A percentile compares a stretch with the other conserved stretches of the same genome.
Conservation (phyloP, 495 filamentous ascomycete species). For the Terfezia boudieri region DNA sequence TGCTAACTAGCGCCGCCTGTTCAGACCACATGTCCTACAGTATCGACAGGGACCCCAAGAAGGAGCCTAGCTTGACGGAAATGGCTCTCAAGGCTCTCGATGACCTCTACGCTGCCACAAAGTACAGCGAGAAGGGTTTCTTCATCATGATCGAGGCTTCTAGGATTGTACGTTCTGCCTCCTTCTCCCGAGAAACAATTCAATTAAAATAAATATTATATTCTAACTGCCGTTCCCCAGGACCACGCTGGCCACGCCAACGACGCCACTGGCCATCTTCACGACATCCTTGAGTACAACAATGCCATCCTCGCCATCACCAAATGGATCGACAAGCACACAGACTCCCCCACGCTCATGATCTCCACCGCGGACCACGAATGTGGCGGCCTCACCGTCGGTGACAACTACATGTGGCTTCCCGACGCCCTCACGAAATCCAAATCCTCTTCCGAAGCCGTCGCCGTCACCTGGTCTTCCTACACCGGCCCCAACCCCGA, state of each 20-base stretch:
- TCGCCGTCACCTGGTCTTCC: constrained; percentile 9
- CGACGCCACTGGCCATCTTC: constrained; percentile 20
- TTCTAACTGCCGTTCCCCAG: neutral
- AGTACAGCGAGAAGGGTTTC: constrained; percentile 17
- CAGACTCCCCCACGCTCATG: constrained; percentile 15
- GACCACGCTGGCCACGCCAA: constrained; percentile 22
- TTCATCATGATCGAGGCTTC: constrained; percentile 23
- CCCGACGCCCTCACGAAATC: constrained; percentile 12
- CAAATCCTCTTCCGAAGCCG: constrained; percentile 9
- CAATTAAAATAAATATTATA: no score
- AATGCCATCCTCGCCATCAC: constrained; percentile 18
- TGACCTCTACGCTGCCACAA: constrained; percentile 19
- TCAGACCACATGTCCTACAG: constrained; percentile 21
- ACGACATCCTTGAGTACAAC: constrained; percentile 22
- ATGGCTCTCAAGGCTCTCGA: constrained; percentile 19
- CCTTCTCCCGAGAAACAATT: neutral
- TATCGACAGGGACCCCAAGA: constrained; percentile 17
- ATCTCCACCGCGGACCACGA: constrained; percentile 23
- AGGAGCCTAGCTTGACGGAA: constrained; percentile 20
- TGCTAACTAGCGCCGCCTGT: neutral
- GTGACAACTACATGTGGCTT: constrained; percentile 16
- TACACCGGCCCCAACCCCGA: constrained; percentile 5
- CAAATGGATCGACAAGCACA: constrained; percentile 20
- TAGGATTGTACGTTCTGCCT: constrained; percentile 11
- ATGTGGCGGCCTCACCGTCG: constrained; percentile 20